These are phyloP conservation scores for Debaryomycetaceae sp. DNA, from an alignment of 1,139 yeast species.

Conservation along the genomic window DNA sequence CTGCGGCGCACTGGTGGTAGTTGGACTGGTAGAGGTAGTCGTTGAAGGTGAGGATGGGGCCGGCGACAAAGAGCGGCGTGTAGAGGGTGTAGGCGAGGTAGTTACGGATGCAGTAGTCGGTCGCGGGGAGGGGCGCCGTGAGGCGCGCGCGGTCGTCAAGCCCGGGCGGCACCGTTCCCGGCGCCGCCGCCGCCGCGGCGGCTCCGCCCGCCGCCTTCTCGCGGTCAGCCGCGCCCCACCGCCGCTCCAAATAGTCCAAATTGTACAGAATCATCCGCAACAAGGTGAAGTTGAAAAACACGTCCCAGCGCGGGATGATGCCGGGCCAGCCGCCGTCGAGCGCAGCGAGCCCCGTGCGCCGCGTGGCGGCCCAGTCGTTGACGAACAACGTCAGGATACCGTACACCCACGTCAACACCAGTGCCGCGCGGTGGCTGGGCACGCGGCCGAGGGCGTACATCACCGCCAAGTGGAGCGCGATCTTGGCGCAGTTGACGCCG, in stretches of 20 bases:
- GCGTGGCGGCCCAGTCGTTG: constrained; percentile 62
- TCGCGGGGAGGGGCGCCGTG: constrained; percentile 54
- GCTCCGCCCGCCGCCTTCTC: not conserved
- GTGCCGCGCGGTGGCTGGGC: constrained; percentile 27
- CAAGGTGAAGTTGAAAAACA: constrained; percentile 84
- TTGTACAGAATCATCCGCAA: constrained; percentile 81
- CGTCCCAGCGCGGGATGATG: constrained; percentile 89
- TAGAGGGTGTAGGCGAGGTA: constrained; percentile 76
- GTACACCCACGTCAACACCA: constrained; percentile 61
- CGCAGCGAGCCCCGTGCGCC: constrained; percentile 46
- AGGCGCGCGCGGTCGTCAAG: constrained; percentile 66
- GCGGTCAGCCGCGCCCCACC: constrained; percentile 10
- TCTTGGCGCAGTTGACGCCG: constrained; percentile 67
- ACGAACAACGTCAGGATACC: constrained; percentile 73
- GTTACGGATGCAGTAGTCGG: constrained; percentile 58
- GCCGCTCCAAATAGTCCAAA: constrained; percentile 63
- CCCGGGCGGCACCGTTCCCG: not conserved
- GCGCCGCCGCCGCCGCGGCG: not conserved
- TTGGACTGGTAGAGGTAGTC: constrained; percentile 77
- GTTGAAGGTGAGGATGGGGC: constrained; percentile 90
- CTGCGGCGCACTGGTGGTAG: constrained; percentile 34
- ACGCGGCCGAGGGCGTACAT: constrained; percentile 52
- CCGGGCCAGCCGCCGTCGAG: constrained; percentile 66
- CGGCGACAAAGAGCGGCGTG: constrained; percentile 89
- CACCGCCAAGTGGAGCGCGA: constrained; percentile 52